Evolutionary conservation across 169 alveolate species (phyloP).

Genomic region (Plasmodium vinckei): DNA sequence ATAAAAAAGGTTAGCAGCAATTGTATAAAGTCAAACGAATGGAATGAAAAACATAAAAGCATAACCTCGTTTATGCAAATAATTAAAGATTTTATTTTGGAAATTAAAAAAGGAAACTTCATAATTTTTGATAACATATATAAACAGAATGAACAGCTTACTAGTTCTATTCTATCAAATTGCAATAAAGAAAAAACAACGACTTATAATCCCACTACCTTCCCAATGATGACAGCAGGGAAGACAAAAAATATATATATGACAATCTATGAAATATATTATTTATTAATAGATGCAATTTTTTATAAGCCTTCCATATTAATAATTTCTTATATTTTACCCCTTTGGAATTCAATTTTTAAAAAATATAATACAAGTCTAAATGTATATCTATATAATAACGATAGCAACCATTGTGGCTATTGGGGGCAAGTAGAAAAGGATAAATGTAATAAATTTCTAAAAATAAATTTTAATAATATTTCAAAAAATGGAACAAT

Average conservation of each 20-base stretch:
- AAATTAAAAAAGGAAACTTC: constrained; percentile 21
- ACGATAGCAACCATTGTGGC: too few relatives aligned
- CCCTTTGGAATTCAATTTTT: background rate
- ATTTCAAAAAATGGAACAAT: background rate
- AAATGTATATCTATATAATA: background rate
- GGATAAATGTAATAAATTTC: background rate
- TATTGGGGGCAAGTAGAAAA: constrained; percentile 3
- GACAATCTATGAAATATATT: constrained; percentile 13
- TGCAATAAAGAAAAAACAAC: background rate
- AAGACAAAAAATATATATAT: background rate
- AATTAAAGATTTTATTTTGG: constrained; percentile 14
- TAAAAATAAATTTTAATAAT: constrained; percentile 4
- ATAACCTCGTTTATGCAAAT: background rate
- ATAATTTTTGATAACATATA: constrained; percentile 8
- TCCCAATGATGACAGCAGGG: background rate
- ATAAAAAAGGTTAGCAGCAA: background rate
- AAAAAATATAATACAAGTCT: background rate
- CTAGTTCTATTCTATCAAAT: too few relatives aligned
- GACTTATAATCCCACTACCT: background rate
- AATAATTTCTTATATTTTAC: constrained; percentile 17
- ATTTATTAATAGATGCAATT: background rate
- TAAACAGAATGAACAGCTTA: background rate
- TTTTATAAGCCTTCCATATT: background rate
- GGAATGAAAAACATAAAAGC: background rate
- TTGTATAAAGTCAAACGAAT: background rate